A percentile compares a stretch with the other conserved stretches of the same genome.
Conservation (phyloP, 306 rosid species). For the Sindora glabra region DNA sequence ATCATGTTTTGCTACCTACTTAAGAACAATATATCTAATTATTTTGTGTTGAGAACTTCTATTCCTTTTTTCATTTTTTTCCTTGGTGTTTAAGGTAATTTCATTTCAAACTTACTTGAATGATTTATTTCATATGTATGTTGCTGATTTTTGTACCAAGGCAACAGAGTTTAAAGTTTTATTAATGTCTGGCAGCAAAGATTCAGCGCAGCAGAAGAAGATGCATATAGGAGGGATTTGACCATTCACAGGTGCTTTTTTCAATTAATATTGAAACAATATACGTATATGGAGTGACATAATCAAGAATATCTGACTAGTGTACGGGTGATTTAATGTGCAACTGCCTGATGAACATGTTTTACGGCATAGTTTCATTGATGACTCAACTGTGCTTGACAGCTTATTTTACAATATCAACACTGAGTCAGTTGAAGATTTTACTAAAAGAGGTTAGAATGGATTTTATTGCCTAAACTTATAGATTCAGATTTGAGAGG, state of each 20-base stretch:
- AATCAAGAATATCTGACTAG: not conserved
- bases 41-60: not conserved
- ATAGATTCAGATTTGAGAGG: slow-evolving; percentile 7
- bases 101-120: not conserved
- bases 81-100: not conserved
- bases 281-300: slow-evolving; percentile 1
- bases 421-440: slow-evolving; percentile 73
- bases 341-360: not conserved
- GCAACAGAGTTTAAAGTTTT: not conserved
- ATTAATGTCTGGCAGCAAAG: slow-evolving; percentile 56
- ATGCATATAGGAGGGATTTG: slow-evolving; percentile 94
- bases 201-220: slow-evolving; percentile 80
- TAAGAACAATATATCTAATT: not conserved
- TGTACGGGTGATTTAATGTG: not conserved
- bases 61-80: no score
- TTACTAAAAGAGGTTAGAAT: slow-evolving; percentile 66
- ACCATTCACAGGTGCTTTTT: slow-evolving; percentile 77
- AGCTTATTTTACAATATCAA: slow-evolving; percentile 91
- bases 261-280: not conserved
- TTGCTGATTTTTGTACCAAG: not conserved
- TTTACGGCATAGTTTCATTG: slow-evolving; percentile 11
- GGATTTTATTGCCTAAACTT: slow-evolving; percentile 10
- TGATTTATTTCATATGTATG: slow-evolving; percentile 6
- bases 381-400: slow-evolving; percentile 19
- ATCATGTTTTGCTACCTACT: not conserved